Percentiles rank a stretch among this genome's conserved stretches.
These are phyloP conservation scores for Solanum rostratum DNA, from an alignment of 257 asterid genomes.

Conservation along the genomic window DNA sequence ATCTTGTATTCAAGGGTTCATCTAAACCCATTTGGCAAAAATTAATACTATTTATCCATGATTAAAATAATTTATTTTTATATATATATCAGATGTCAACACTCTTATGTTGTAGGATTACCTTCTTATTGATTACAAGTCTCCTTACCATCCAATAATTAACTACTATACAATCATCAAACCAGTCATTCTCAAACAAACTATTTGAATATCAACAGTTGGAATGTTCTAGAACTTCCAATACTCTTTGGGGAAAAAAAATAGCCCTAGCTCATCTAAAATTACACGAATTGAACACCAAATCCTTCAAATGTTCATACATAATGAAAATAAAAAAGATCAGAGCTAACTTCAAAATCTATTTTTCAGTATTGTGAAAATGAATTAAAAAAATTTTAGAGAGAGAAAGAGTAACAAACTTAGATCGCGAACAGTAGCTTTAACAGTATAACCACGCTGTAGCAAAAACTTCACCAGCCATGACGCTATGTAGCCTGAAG, in stretches of 20 bases:
- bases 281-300: neutral
- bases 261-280: neutral
- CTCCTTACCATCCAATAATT: neutral
- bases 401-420: conserved; percentile 3
- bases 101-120: neutral
- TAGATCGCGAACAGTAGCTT: conserved; percentile 45
- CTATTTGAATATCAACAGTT: neutral
- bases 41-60: too few relatives aligned
- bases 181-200: neutral
- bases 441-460: conserved; percentile 49
- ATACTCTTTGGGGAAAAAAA: neutral
- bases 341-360: neutral
- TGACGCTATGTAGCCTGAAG: conserved; percentile 58
- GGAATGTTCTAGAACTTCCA: neutral
- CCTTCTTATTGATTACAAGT: neutral
- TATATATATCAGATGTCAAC: too few relatives aligned
- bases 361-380: neutral
- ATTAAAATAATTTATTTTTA: too few relatives aligned
- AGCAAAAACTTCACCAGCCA: conserved; percentile 57
- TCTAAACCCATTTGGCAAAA: too few relatives aligned
- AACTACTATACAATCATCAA: neutral
- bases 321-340: neutral
- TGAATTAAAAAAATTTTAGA: neutral
- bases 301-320: neutral
- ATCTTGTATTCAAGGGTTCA: too few relatives aligned